Conservation (phyloP, 495 filamentous ascomycete genomes). For the Trichoderma erinaceum region DNA sequence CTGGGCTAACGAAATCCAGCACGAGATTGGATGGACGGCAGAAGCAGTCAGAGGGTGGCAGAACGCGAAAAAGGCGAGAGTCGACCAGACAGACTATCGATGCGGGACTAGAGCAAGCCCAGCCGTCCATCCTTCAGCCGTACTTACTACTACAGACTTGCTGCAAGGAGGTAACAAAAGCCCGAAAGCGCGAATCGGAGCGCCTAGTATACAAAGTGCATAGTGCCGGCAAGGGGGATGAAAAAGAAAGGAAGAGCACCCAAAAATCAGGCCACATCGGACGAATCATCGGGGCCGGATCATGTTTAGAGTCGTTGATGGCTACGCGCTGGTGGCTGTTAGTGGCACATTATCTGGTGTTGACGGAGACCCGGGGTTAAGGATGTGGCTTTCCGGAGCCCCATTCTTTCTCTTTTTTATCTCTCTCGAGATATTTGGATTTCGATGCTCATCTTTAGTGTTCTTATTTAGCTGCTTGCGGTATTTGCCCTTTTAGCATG, state of each 20-base stretch:
- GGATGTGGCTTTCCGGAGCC: neutral
- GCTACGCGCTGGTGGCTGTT: neutral
- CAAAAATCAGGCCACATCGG: constrained; percentile 8
- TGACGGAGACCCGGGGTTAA: neutral
- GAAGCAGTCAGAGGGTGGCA: neutral
- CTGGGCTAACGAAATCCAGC: neutral
- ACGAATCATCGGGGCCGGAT: neutral
- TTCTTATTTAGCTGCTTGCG: too few species aligned
- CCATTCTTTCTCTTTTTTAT: neutral
- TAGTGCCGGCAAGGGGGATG: neutral
- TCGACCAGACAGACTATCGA: neutral
- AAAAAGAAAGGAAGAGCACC: neutral
- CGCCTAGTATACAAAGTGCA: too few species aligned
- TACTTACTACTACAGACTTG: neutral
- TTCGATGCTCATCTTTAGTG: too few species aligned
- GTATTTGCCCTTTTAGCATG: too few species aligned
- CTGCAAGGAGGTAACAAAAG: too few species aligned
- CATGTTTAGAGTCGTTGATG: neutral
- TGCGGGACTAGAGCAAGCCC: neutral
- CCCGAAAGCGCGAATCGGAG: neutral
- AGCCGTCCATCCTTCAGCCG: constrained; percentile 1
- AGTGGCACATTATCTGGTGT: neutral
- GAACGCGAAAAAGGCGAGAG: neutral
- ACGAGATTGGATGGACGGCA: neutral
- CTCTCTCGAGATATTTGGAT: neutral